These are phyloP conservation scores for Aspergillus sclerotialis DNA, from an alignment of 2,329 filamentous ascomycete species.

Conservation along the genomic window DNA sequence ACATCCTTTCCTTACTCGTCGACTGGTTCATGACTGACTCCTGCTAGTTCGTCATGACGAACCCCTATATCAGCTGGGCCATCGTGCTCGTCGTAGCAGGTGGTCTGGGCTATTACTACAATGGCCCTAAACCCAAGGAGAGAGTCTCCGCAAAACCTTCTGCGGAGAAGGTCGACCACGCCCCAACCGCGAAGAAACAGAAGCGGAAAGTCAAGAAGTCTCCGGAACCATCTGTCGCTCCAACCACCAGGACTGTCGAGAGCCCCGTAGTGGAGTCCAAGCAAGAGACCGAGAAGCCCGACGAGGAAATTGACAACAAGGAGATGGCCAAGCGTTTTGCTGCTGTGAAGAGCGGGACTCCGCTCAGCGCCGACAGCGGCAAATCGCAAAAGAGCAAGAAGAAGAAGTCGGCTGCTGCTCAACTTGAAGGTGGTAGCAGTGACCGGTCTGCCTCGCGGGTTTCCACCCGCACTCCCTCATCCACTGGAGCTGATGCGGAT, in stretches of 20 bases:
- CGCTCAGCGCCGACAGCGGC: constrained; percentile 27
- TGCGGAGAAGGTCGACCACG: constrained; percentile 28
- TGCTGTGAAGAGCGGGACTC: constrained; percentile 63
- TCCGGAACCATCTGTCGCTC: constrained; percentile 20
- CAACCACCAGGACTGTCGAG: constrained; percentile 23
- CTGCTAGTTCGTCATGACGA: constrained; percentile 17
- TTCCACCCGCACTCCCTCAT: constrained; percentile 60
- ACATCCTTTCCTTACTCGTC: too few relatives aligned
- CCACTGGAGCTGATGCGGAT: constrained; percentile 67
- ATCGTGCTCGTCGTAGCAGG: constrained; percentile 36
- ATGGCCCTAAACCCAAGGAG: constrained; percentile 24
- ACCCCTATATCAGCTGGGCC: constrained; percentile 39
- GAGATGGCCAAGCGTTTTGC: constrained; percentile 71
- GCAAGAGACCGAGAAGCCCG: constrained; percentile 28
- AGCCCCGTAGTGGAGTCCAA: constrained; percentile 22
- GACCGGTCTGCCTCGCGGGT: constrained; percentile 34
- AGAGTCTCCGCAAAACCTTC: constrained; percentile 22
- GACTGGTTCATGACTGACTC: neutral
- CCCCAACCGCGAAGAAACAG: constrained; percentile 30
- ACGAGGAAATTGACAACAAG: constrained; percentile 60
- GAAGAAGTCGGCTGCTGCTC: constrained; percentile 57
- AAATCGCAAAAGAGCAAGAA: constrained; percentile 58
- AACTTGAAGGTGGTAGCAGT: constrained; percentile 45
- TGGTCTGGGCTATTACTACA: constrained; percentile 37
- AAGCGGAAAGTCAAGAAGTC: constrained; percentile 35